Evolutionary conservation across 805 yeast species (phyloP).

Genomic region (Candida quercuum): DNA sequence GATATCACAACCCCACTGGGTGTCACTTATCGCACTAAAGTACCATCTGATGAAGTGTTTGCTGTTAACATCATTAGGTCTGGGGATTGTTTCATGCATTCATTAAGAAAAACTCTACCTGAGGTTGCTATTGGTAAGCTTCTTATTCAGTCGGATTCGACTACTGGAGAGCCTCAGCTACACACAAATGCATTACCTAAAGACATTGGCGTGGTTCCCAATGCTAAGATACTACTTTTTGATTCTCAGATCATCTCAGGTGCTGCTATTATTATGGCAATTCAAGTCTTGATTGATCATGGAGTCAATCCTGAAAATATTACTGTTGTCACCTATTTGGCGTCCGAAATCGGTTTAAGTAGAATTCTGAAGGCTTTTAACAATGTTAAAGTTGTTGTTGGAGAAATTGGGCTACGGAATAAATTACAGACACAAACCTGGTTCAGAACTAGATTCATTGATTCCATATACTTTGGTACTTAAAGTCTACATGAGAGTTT

Average conservation of each 20-base stretch:
- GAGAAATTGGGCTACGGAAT: constrained; percentile 48
- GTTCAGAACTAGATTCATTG: constrained; percentile 66
- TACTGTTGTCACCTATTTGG: constrained; percentile 61
- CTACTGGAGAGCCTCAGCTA: constrained; percentile 91
- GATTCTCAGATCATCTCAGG: constrained; percentile 92
- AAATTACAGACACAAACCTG: constrained; percentile 49
- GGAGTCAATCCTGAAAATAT: constrained; percentile 59
- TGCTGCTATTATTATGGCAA: constrained; percentile 92
- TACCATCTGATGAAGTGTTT: constrained; percentile 41
- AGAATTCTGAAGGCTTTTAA: constrained; percentile 67
- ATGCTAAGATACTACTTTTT: constrained; percentile 53
- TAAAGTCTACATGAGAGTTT: neutral
- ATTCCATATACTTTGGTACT: constrained; percentile 75
- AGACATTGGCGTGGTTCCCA: constrained; percentile 15
- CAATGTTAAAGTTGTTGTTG: constrained; percentile 62
- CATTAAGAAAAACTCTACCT: constrained; percentile 72
- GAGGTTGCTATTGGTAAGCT: constrained; percentile 77
- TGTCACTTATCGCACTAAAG: constrained; percentile 20
- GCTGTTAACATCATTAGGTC: constrained; percentile 83
- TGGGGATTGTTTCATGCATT: constrained; percentile 86
- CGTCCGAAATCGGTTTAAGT: constrained; percentile 74
- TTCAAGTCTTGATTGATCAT: constrained; percentile 81
- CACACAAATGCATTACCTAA: constrained; percentile 75
- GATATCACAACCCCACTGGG: constrained; percentile 40
- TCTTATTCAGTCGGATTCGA: constrained; percentile 79